Evolutionary conservation across 1,284 basidiomycete species (phyloP).

Genomic region (Ganoderma leucocontextum): DNA sequence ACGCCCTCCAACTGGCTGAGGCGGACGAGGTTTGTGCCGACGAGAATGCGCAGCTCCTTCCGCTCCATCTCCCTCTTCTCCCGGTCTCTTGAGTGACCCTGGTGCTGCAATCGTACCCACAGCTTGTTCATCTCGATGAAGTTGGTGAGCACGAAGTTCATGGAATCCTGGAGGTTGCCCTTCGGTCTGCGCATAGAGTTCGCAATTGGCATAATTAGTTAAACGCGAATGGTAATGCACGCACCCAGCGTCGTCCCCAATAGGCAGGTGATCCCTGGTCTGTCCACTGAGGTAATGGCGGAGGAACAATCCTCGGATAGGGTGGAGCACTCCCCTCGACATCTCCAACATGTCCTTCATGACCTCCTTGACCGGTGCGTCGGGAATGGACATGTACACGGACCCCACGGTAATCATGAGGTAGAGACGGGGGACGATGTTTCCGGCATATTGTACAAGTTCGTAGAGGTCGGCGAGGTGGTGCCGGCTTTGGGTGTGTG

Average conservation of each 20-base stretch:
- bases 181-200: constrained; percentile 61
- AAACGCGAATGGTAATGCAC: constrained; percentile 38
- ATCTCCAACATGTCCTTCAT: constrained; percentile 99
- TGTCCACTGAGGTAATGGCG: constrained; percentile 95
- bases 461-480: constrained; percentile 97
- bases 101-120: constrained; percentile 96
- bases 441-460: constrained; percentile 95
- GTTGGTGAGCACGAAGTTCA: constrained; percentile 93
- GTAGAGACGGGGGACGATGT: constrained; percentile 93
- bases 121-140: constrained; percentile 99
- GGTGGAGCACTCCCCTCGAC: constrained; percentile 94
- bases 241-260: constrained; percentile 85
- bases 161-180: constrained; percentile 93
- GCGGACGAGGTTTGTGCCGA: constrained; percentile 95
- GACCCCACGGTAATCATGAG: constrained; percentile 99
- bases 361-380: constrained; percentile 95
- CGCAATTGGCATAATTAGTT: background rate
- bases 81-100: constrained; percentile 93
- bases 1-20: constrained; percentile 94
- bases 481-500: constrained; percentile 87
- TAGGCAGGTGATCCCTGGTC: constrained; percentile 91
- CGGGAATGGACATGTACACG: constrained; percentile 96
- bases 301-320: constrained; percentile 91
- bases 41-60: constrained; percentile 90
- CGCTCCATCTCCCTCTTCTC: constrained; percentile 96